Base-by-base conservation (phyloP, 495 filamentous ascomycete species). In the Acidiella bohemica region DNA sequence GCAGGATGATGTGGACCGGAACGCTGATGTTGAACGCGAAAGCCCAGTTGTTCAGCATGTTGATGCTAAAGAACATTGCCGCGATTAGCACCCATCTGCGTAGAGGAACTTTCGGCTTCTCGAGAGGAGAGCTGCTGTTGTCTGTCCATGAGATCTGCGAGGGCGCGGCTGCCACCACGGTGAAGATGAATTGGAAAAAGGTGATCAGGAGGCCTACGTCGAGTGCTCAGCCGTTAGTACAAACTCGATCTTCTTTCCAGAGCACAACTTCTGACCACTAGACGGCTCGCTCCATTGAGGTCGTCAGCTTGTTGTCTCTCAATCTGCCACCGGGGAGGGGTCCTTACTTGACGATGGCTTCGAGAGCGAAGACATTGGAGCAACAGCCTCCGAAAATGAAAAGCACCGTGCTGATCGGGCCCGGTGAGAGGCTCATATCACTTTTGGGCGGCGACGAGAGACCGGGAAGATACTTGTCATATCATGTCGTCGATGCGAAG, bases 1-100 rank as follows among this genome's bases (percentile, higher is more conserved):
- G 80, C 5, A 99, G 65, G 43, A 99, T 95, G 50, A 96, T 99
- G 54, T 99, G 90, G 32, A 99, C 75, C 17, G 90, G 90, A 0
- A 99, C 88, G 4, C 83, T 93, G 34, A 99, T 96, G 43, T 84
- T 78, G 63, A 93, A 96, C 42, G 83, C 86, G 57, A 99, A 96
- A 5, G 90, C 90, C 67, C 86, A 88, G 53, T 99, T 99, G 63
- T 99, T 99, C 42, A 96, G 64, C 32, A 95, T 68, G 50, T 93
- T 95, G 54, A 95, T 86, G 39, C 71, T 69, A 52, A 92, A 85
- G 63, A 95, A 96, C 40, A 94, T 73, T 2, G 76, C 60, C n/a
- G 93, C 93, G 51, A 92, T 90, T 41, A 84, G 63, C 33, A 83
- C 51, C 87, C 88, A 95, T 49, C 82, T 80, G 35, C 68, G 67